Conservation (phyloP, 2,329 filamentous ascomycete species). For the Fusarium setosum region DNA sequence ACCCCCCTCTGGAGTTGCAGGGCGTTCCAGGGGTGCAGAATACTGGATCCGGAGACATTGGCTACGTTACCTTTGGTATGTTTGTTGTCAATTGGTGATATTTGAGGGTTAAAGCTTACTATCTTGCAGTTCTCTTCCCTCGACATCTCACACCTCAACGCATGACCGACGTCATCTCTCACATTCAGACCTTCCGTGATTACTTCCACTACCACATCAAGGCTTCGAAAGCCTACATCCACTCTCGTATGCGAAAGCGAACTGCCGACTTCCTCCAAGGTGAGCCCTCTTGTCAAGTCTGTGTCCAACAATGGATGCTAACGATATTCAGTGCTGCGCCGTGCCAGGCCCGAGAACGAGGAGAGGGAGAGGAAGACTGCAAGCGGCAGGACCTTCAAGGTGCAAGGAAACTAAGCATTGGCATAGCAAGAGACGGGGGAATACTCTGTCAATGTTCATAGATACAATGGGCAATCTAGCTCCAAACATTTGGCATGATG, state of each 20-base stretch:
- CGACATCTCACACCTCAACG: conserved; percentile 91
- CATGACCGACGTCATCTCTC: conserved; percentile 95
- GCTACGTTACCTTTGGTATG: conserved; percentile 96
- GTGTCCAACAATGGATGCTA: conserved; percentile 37
- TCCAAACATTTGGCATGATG: background rate
- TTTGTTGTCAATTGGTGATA: background rate
- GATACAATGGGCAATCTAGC: conserved; percentile 6
- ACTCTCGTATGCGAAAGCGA: conserved; percentile 96
- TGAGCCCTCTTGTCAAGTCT: conserved; percentile 55
- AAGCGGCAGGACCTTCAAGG: conserved; percentile 90
- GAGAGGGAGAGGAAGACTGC: conserved; percentile 99
- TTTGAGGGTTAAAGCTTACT: conserved; percentile 31
- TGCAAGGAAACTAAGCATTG: conserved; percentile 50
- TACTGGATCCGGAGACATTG: conserved; percentile 84
- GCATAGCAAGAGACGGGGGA: conserved; percentile 15
- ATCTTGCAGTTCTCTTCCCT: conserved; percentile 83
- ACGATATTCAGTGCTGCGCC: conserved; percentile 79
- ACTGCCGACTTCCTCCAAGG: conserved; percentile 99
- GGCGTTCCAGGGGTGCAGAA: conserved; percentile 84
- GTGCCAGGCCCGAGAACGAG: conserved; percentile 93
- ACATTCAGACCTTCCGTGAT: conserved; percentile 99
- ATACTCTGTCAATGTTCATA: conserved; percentile 18
- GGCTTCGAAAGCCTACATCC: conserved; percentile 98
- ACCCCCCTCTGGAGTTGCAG: conserved; percentile 91
- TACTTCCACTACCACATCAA: conserved; percentile 99